Conservation (phyloP, 345 rosid species). For the Gossypium anomalum region DNA sequence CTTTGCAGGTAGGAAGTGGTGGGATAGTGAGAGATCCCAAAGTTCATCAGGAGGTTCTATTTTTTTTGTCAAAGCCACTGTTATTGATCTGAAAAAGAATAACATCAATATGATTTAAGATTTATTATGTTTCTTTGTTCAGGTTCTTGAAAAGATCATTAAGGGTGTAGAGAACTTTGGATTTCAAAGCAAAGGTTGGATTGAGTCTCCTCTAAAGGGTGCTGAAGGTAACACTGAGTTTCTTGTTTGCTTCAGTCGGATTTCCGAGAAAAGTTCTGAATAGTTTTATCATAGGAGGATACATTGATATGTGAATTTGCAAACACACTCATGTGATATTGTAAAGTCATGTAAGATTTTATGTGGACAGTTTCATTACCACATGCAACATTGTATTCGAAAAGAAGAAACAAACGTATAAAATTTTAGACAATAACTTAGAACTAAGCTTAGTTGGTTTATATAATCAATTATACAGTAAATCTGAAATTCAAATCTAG, state of each 20-base stretch:
- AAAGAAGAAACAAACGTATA: neutral
- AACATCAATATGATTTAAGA: neutral
- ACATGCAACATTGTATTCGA: neutral
- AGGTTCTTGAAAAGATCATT: slow-evolving; percentile 82
- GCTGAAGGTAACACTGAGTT: slow-evolving; percentile 91
- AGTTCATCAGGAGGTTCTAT: slow-evolving; percentile 79
- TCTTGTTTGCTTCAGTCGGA: slow-evolving; percentile 61
- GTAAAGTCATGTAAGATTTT: neutral
- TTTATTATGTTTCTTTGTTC: neutral
- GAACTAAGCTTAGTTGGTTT: neutral
- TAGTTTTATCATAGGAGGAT: neutral
- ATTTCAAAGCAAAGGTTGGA: slow-evolving; percentile 67
- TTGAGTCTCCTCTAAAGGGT: slow-evolving; percentile 89
- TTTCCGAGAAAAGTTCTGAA: slow-evolving; percentile 21
- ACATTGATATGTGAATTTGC: neutral
- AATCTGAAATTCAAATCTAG: neutral
- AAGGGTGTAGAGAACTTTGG: slow-evolving; percentile 71
- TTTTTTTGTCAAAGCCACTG: neutral
- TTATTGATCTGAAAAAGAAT: neutral
- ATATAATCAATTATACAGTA: neutral
- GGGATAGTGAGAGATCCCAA: slow-evolving; percentile 91
- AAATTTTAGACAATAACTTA: neutral
- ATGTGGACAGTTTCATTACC: neutral
- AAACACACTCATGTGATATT: neutral
- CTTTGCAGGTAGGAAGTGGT: slow-evolving; percentile 78